phyloP scores from a whole-genome alignment of 192 early-diverging fungal genomes.

The Bifiguratus adelaidae region DNA sequence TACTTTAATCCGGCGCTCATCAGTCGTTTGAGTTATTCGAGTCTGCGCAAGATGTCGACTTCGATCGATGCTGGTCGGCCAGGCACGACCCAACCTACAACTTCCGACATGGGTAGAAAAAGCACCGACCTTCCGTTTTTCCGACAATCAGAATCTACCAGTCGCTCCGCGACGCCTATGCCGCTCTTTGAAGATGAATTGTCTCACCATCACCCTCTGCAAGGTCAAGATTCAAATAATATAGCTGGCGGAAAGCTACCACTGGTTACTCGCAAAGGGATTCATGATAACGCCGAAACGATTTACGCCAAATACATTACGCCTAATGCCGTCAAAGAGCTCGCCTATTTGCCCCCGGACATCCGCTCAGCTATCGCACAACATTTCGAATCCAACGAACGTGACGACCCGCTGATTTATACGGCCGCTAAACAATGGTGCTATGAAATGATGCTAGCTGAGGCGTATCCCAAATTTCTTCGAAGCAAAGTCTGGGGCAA shows the following conservation, averaged over 20 bases:
- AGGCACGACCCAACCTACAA: no score
- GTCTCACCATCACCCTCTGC: no score
- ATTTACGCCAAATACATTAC: slow-evolving; percentile 44
- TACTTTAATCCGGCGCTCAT: slow-evolving; percentile 13
- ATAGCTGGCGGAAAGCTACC: no score
- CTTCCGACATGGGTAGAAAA: no score
- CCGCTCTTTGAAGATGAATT: no score
- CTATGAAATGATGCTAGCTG: slow-evolving; percentile 35
- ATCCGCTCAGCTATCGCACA: slow-evolving; percentile 18
- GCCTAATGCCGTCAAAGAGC: slow-evolving; percentile 32
- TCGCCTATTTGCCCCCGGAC: slow-evolving; percentile 20
- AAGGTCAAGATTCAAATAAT: no score
- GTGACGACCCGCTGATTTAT: slow-evolving; percentile 40
- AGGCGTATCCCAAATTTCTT: slow-evolving; percentile 45
- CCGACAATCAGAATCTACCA: no score
- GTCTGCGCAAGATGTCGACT: no score
- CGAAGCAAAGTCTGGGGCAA: slow-evolving; percentile 43
- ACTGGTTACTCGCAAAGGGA: slow-evolving; percentile 35
- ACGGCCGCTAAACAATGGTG: slow-evolving; percentile 41
- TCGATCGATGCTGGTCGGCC: no score
- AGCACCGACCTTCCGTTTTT: no score
- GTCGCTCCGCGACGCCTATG: no score
- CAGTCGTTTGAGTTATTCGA: slow-evolving; percentile 12
- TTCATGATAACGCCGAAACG: slow-evolving; percentile 36
- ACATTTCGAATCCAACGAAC: slow-evolving; percentile 7